Evolutionary conservation across 345 rosid genomes (phyloP).

Genomic region (Populus simonii): DNA sequence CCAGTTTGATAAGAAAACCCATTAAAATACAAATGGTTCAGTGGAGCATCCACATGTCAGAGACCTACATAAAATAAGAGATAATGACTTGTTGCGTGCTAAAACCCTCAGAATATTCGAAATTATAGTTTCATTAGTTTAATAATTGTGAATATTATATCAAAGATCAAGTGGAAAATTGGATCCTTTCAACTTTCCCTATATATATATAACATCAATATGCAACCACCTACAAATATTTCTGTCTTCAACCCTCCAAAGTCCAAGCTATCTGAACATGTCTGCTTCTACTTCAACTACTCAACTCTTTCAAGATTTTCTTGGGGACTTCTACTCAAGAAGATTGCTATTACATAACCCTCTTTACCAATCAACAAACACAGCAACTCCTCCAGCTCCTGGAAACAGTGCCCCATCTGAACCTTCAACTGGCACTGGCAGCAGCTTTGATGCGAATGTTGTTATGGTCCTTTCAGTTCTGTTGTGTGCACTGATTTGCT

Average conservation of each 20-base stretch:
- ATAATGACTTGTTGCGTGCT: neutral
- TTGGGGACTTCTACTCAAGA: conserved; percentile 45
- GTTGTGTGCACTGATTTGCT: conserved; percentile 48
- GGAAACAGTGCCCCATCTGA: conserved; percentile 23
- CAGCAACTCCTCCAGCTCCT: conserved; percentile 35
- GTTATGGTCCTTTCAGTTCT: conserved; percentile 49
- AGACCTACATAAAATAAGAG: conserved; percentile 4
- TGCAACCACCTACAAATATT: conserved; percentile 22
- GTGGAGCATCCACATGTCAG: conserved; percentile 48
- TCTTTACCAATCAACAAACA: conserved; percentile 11
- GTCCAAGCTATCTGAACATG: conserved; percentile 11
- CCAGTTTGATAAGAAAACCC: conserved; percentile 32
- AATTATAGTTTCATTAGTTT: neutral
- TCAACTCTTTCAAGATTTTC: conserved; percentile 26
- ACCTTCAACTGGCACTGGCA: conserved; percentile 3
- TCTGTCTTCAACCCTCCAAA: neutral
- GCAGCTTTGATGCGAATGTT: conserved; percentile 31
- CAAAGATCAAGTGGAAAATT: conserved; percentile 10
- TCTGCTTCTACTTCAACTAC: conserved; percentile 29
- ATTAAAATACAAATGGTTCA: conserved; percentile 29
- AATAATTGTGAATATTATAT: conserved; percentile 10
- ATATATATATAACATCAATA: conserved; percentile 27
- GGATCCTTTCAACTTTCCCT: conserved; percentile 9
- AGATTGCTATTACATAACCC: conserved; percentile 39
- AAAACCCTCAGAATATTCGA: conserved; percentile 30